Base-by-base conservation (phyloP, 139 green algal species). In the Chlorella vulgaris region DNA sequence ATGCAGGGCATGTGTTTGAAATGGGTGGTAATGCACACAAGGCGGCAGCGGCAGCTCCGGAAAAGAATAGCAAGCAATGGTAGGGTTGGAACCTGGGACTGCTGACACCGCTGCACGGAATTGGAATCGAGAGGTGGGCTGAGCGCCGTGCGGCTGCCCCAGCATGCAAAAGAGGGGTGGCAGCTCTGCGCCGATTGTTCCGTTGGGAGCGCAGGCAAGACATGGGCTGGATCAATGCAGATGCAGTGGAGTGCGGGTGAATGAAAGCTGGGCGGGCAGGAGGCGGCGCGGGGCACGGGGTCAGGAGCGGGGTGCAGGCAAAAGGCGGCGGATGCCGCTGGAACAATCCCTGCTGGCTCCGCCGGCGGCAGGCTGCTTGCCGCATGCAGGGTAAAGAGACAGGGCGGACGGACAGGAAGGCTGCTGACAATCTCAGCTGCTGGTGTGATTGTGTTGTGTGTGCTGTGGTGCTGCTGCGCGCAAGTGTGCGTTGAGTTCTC, bases 191-290 rank as follows among this genome's bases (percentile, higher is more conserved):
- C 47, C 10, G 47, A 58, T 24, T 10, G 15, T 24, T 15, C 13
- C 47, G 47, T 24, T 58, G 10, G 47, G 47, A 58, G n/a, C n/a
- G n/a, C 47, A 58, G 65, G 19, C 35, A 31, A 35, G 3, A 6
- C 47, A 31, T 10, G 38, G 65, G 35, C 15, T 21, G 65, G 35
- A 51, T 26, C 8, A 18, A n/a, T 26, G 33, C 33, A 42, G n/a
- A 71, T 71, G 65, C 65, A 71, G 65, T 24, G n/a, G 65, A 42
- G 65, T 22, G 65, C n/a, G 33, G 65, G n/a, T 47, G 65, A 47
- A 47, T 71, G 19, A 71, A 71, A 71, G 65, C 35, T 47, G 28
- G n/a, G 22, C 21, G 13, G 35, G 65, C 47, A 22, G 65, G 36
- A 35, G 19, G 15, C 21, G 33, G 35, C 22, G 13, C 19, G 18